Evolutionary conservation across 768 basidiomycete species (phyloP).

Genomic region (Agrocybe pediades): DNA sequence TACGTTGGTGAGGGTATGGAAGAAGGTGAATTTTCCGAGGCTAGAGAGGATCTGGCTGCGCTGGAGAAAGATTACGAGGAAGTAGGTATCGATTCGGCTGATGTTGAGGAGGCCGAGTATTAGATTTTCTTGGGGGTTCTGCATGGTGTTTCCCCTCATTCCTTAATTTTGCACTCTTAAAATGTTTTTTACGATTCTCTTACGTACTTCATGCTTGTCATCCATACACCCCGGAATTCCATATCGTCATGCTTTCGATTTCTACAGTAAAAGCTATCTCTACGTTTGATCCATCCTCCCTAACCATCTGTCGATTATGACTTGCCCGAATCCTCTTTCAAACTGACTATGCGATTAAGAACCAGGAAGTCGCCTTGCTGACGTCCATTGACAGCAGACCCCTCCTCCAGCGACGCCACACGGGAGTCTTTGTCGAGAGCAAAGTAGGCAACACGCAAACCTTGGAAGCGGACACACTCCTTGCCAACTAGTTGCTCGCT

Average conservation of each 20-base stretch:
- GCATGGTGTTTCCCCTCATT: conserved; percentile 13
- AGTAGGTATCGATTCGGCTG: conserved; percentile 78
- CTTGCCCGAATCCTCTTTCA: conserved; percentile 95
- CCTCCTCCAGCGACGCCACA: conserved; percentile 63
- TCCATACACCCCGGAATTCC: conserved; percentile 30
- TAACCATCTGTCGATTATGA: conserved; percentile 18
- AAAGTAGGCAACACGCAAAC: conserved; percentile 93
- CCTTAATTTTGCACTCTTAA: conserved; percentile 22
- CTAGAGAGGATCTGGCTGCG: conserved; percentile 96
- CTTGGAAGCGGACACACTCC: conserved; percentile 96
- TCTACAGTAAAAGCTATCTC: too few relatives aligned
- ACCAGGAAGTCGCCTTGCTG: conserved; percentile 79
- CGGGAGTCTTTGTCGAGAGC: conserved; percentile 86
- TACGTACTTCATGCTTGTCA: conserved; percentile 28
- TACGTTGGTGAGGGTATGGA: conserved; percentile 99
- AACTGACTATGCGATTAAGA: conserved; percentile 87
- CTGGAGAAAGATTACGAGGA: conserved; percentile 96
- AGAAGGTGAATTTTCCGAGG: conserved; percentile 99
- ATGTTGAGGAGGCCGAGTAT: conserved; percentile 70
- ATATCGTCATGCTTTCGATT: conserved; percentile 14
- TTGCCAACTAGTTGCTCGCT: conserved; percentile 83
- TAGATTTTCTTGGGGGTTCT: conserved; percentile 28
- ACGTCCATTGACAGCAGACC: conserved; percentile 40
- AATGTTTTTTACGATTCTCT: conserved; percentile 22
- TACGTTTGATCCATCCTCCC: neutral